Evolutionary conservation across 345 rosid genomes (phyloP).

Genomic region (Brassica nigra): DNA sequence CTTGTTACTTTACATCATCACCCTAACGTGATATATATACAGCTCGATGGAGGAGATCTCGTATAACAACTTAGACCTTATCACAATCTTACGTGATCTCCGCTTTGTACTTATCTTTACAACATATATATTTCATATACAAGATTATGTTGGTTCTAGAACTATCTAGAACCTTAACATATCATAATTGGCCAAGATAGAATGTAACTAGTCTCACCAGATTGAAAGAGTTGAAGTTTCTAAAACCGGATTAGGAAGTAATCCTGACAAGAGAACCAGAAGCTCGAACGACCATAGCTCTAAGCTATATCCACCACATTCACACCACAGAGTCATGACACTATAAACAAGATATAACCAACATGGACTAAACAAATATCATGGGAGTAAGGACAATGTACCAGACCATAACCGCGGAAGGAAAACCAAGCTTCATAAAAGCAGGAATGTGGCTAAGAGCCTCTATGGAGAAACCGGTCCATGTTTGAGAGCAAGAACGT

Average conservation of each 20-base stretch:
- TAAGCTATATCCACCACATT: constrained; percentile 26
- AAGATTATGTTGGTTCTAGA: no score
- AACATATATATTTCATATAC: no score
- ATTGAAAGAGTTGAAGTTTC: constrained; percentile 70
- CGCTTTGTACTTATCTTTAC: no score
- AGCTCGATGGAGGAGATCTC: no score
- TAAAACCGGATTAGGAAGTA: constrained; percentile 64
- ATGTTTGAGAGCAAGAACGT: constrained; percentile 26
- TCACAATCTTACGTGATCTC: no score
- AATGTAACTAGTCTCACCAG: constrained; percentile 38
- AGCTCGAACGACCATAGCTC: constrained; percentile 81
- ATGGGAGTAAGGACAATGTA: background rate
- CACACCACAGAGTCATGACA: background rate
- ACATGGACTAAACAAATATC: background rate
- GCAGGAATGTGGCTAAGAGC: background rate
- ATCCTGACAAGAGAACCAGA: constrained; percentile 72
- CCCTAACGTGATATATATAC: no score
- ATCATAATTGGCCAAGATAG: background rate
- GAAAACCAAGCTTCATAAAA: background rate
- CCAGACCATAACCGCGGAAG: constrained; percentile 42
- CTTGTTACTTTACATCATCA: no score
- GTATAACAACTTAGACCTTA: no score
- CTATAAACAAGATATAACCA: background rate
- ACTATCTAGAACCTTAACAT: no score
- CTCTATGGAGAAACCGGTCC: constrained; percentile 41